Conservation (phyloP, 73 alveolate species). For the Stentor roeselii region DNA sequence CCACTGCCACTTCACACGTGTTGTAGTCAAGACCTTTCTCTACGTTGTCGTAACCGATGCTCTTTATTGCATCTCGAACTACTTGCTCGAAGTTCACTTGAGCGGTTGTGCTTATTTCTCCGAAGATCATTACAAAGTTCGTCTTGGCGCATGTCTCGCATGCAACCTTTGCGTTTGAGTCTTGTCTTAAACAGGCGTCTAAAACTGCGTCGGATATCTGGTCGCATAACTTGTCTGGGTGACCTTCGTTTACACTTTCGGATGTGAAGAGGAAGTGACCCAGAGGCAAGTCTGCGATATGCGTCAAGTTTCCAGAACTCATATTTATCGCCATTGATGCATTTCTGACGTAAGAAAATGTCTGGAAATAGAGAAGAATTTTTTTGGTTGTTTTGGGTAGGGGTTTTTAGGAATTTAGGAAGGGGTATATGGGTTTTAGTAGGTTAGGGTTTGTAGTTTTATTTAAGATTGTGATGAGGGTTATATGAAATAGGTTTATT, state of each 20-base stretch:
- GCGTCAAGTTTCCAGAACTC: slow-evolving; percentile 17
- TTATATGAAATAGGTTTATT: no score
- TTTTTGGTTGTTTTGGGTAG: background rate
- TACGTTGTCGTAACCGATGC: slow-evolving; percentile 92
- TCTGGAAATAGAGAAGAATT: background rate
- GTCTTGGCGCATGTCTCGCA: slow-evolving; percentile 94
- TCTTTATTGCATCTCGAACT: slow-evolving; percentile 85
- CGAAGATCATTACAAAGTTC: slow-evolving; percentile 88
- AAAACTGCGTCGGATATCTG: slow-evolving; percentile 92
- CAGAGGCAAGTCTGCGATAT: slow-evolving; percentile 44
- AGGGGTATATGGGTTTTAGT: no score
- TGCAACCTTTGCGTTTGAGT: slow-evolving; percentile 93
- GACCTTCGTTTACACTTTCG: slow-evolving; percentile 98
- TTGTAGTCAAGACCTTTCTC: slow-evolving; percentile 94
- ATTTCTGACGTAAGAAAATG: background rate
- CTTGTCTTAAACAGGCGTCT: slow-evolving; percentile 93
- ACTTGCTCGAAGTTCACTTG: slow-evolving; percentile 75
- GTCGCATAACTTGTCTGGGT: slow-evolving; percentile 98
- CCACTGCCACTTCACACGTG: slow-evolving; percentile 78
- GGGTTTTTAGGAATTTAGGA: background rate
- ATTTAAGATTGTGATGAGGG: no score
- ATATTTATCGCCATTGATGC: background rate
- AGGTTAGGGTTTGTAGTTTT: no score
- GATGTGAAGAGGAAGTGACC: slow-evolving; percentile 90
- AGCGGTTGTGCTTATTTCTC: slow-evolving; percentile 91